phyloP scores from a whole-genome alignment of 306 rosid genomes.

The Dalbergia cochinchinensis region DNA sequence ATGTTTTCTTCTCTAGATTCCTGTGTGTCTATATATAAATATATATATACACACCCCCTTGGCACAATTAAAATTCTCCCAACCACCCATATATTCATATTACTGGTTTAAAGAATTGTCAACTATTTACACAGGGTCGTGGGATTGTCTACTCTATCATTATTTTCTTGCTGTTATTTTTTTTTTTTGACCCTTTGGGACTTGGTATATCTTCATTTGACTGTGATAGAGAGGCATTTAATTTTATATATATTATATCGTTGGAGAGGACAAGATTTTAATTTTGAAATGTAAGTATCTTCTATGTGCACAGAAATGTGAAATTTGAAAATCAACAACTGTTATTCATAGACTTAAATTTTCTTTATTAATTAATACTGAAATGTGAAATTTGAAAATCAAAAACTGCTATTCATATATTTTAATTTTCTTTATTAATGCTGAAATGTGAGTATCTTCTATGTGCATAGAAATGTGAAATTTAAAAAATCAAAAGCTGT shows the following conservation, averaged over 20 bases:
- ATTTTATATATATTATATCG: not conserved
- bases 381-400: no score
- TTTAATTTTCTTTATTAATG: not conserved
- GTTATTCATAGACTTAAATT: not conserved
- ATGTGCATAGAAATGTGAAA: no score
- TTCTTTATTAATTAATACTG: no score
- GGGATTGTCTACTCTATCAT: not conserved
- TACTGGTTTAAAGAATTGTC: not conserved
- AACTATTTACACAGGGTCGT: not conserved
- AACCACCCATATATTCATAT: not conserved
- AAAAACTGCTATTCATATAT: not conserved
- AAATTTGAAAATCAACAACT: not conserved
- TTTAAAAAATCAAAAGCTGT: not conserved
- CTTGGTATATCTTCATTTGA: not conserved
- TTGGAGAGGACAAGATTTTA: not conserved
- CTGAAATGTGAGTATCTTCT: no score
- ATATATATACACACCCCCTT: not conserved
- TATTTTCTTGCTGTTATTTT: constrained; percentile 8
- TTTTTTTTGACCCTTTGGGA: not conserved
- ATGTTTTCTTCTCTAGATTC: not conserved
- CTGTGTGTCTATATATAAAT: not conserved
- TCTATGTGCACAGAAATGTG: not conserved
- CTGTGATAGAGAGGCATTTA: not conserved
- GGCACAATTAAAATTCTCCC: not conserved
- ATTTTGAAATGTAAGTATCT: not conserved